These are phyloP conservation scores for Aureobasidium sp. DNA, from an alignment of 2,329 filamentous ascomycete genomes.

Conservation along the genomic window DNA sequence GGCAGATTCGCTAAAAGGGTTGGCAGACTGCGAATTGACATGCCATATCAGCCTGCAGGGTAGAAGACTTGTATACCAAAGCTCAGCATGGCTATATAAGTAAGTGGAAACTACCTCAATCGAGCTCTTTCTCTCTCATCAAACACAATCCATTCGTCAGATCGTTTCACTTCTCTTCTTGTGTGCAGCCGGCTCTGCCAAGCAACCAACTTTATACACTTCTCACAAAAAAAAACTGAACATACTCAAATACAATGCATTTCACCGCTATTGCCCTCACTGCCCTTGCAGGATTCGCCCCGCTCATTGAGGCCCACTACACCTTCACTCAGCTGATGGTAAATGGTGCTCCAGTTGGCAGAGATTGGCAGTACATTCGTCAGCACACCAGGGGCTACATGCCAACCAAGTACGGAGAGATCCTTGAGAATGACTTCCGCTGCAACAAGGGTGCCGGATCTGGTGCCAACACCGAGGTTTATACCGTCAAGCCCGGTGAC, in stretches of 20 bases:
- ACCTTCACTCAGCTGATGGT: slow-evolving; percentile 34
- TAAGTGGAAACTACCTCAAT: not conserved
- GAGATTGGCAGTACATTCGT: slow-evolving; percentile 44
- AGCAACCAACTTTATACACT: not conserved
- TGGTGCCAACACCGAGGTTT: slow-evolving; percentile 31
- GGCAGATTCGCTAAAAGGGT: not conserved
- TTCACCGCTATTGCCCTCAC: not conserved
- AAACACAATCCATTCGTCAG: not conserved
- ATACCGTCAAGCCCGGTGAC: slow-evolving; percentile 20
- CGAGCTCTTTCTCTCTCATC: not conserved
- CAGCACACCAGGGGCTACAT: slow-evolving; percentile 7
- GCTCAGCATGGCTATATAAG: not conserved
- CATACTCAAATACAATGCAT: slow-evolving; percentile 2
- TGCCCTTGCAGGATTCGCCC: not conserved
- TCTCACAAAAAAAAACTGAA: not conserved
- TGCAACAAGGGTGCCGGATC: slow-evolving; percentile 19
- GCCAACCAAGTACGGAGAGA: slow-evolving; percentile 26
- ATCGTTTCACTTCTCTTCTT: not conserved
- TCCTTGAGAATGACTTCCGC: slow-evolving; percentile 28
- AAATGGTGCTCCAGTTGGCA: slow-evolving; percentile 33
- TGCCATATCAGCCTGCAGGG: not conserved
- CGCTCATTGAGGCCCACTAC: slow-evolving; percentile 26
- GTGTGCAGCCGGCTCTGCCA: not conserved
- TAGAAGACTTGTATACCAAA: not conserved
- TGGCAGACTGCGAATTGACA: not conserved